Conservation (phyloP, 176 grass and related monocot species). For the Typha latifolia region DNA sequence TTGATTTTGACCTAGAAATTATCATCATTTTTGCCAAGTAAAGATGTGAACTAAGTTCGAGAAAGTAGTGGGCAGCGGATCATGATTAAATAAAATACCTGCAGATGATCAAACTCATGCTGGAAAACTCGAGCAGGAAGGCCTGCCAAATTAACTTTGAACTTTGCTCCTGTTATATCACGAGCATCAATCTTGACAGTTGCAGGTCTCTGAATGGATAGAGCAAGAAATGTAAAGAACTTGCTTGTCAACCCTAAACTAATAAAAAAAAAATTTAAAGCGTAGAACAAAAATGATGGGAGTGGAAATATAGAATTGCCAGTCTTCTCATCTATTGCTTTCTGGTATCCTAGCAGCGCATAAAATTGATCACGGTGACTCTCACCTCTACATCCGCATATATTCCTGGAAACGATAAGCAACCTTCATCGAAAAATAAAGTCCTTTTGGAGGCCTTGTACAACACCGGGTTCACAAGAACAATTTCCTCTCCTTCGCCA, state of each 20-base stretch:
- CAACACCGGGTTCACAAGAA: conserved; percentile 79
- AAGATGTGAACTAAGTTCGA: neutral
- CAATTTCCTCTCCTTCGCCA: conserved; percentile 81
- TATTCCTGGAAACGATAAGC: conserved; percentile 93
- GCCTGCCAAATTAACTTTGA: conserved; percentile 72
- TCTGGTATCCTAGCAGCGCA: too few species aligned
- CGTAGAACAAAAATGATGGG: neutral
- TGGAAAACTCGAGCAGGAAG: conserved; percentile 82
- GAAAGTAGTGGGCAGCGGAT: neutral
- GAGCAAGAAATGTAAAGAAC: conserved; percentile 15
- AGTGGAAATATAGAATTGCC: neutral
- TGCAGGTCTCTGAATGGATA: conserved; percentile 76
- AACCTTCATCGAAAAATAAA: conserved; percentile 67
- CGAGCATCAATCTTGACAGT: conserved; percentile 84
- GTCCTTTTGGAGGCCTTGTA: conserved; percentile 64
- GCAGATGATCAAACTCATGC: conserved; percentile 98
- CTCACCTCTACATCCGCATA: conserved; percentile 88
- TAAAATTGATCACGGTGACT: conserved; percentile 11
- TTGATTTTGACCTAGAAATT: neutral
- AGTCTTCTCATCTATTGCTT: neutral
- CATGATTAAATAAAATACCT: conserved; percentile 34
- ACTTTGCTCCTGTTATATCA: conserved; percentile 67
- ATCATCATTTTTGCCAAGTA: neutral
- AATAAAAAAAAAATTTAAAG: too few species aligned
- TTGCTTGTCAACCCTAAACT: conserved; percentile 7